Percentiles rank a stretch among this genome's conserved stretches.
These are phyloP conservation scores for Cylindrotheca fusiformis DNA, from an alignment of 108 stramenopile species.

Conservation along the genomic window DNA sequence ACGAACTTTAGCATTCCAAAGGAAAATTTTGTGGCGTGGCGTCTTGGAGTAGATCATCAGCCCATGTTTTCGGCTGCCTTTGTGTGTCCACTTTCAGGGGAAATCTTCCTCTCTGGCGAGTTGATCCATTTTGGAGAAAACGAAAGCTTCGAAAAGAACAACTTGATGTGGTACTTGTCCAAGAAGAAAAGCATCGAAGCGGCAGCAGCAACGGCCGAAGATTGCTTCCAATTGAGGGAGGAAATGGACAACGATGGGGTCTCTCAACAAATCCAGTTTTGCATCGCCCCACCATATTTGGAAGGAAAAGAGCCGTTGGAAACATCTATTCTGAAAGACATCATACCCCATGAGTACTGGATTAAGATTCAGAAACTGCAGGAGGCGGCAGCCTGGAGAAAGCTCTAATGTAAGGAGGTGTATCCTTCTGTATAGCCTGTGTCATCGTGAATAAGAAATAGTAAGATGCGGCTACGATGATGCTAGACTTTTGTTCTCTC, in stretches of 20 bases:
- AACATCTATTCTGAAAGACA: neutral
- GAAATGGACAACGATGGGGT: neutral
- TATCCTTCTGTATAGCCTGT: too few relatives aligned
- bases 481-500: too few relatives aligned
- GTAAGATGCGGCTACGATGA: too few relatives aligned
- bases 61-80: neutral
- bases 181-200: neutral
- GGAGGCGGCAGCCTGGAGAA: too few relatives aligned
- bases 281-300: neutral
- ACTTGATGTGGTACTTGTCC: neutral
- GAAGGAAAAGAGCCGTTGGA: neutral
- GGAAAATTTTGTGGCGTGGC: neutral
- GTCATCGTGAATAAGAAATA: too few relatives aligned
- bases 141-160: neutral
- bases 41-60: neutral
- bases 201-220: neutral
- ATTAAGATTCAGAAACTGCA: neutral
- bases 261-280: neutral
- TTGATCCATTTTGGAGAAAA: neutral
- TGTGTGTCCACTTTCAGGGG: neutral
- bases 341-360: neutral
- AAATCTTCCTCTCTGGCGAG: neutral
- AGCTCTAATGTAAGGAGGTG: too few relatives aligned
- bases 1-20: neutral
- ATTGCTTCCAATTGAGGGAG: neutral